Base-by-base conservation (phyloP, 2,329 filamentous ascomycete genomes). In the Balansia obtecta region DNA sequence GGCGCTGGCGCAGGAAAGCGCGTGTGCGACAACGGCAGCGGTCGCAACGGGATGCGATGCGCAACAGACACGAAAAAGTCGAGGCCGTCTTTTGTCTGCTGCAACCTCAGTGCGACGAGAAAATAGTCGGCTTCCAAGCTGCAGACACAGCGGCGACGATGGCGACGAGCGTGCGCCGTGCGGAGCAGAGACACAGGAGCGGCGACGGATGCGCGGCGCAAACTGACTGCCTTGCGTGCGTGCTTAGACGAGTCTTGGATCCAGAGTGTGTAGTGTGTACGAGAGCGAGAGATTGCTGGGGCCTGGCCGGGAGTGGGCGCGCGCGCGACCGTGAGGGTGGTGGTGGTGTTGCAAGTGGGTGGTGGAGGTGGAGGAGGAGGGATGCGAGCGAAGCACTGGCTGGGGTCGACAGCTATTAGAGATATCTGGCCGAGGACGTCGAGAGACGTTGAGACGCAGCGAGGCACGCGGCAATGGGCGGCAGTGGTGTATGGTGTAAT, bases 231-330 rank as follows among this genome's bases (percentile, higher is more conserved):
- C 32, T 18, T 48, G 46, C 34, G 10, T 30, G 42, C 42, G 27
- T 40, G 48, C 46, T 33, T 37, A 45, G 45, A 20, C n/a, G 33
- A 34, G 48, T 38, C 22, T 44, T 50, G 48, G 22, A 50, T 38
- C 10, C 39, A 41, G 18, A 46, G 41, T 41, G 48, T 39, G 43
- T 33, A 46, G 41, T 41, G 48, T 39, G 43, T 33, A 43, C 50
- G 37, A 48, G 40, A 15, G 44, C 40, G 32, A 43, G 45, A 18
- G 45, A 48, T 45, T 13, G 49, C 52, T 51, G 49, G 49, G 45
- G 46, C 46, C 49, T 51, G 55, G 53, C 56, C 52, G 54, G 52
- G 53, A 53, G 55, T 53, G 54, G 52, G 51, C 50, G 53, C 51
- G 53, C 51, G 54, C 48, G 54, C 51, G 55, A 53, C 39, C 39